phyloP scores from a whole-genome alignment of 495 filamentous ascomycete genomes.

The Zalerion maritima region DNA sequence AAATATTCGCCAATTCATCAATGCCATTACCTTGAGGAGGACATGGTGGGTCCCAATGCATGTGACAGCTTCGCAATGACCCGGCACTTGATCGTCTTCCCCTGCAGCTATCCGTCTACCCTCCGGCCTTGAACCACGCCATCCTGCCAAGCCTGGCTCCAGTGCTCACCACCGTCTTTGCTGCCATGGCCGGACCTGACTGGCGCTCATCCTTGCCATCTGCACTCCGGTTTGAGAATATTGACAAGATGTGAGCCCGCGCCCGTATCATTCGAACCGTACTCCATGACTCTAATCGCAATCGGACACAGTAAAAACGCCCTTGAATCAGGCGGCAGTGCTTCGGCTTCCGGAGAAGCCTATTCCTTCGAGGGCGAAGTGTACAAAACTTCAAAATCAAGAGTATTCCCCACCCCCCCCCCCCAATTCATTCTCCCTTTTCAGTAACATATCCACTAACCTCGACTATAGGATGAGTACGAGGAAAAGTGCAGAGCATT shows the following conservation, averaged over 20 bases:
- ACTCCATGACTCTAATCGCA: conserved; percentile 1
- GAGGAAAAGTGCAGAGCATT: conserved; percentile 21
- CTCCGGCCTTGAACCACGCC: no score
- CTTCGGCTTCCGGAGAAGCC: conserved; percentile 13
- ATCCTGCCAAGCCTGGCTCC: no score
- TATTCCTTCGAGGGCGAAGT: conserved; percentile 27
- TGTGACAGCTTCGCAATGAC: no score
- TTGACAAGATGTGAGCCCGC: conserved; percentile 36
- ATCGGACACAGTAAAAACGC: conserved; percentile 8
- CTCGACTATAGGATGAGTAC: conserved; percentile 25
- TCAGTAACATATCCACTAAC: conserved; percentile 8
- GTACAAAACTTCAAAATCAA: conserved; percentile 24
- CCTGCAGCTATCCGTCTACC: no score
- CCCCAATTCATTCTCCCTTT: neutral
- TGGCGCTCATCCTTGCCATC: conserved; percentile 29
- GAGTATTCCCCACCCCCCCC: conserved; percentile 13
- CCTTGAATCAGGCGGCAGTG: conserved; percentile 7
- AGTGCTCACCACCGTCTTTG: no score
- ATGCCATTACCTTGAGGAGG: neutral
- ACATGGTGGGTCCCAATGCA: neutral
- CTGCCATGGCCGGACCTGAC: no score
- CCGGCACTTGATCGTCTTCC: no score
- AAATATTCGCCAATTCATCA: conserved; percentile 2
- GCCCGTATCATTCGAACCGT: no score
- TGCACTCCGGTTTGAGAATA: conserved; percentile 35